Evolutionary conservation across 331 rosid genomes (phyloP), one percentile per base, ranked within the genome.

Genomic region (Erythrophleum ivorense): DNA sequence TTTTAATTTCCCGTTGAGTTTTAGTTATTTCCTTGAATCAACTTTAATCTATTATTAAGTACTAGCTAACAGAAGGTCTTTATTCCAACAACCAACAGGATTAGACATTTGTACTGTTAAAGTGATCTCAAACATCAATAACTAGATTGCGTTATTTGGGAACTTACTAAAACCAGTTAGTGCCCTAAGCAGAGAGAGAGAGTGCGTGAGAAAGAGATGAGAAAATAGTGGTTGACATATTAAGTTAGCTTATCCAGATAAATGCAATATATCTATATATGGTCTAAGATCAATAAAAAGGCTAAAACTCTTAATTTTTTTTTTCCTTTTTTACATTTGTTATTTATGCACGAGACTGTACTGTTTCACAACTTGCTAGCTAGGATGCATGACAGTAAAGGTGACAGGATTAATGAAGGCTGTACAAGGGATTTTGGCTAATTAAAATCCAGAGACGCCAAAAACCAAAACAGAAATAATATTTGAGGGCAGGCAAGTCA

Each of bases 61-160:
- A 77, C 80, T 76, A 9, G 53, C 4, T 41, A 3, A 9, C 18
- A 84, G 72, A 81, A 75, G 48, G 65, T 82, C 80, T 88, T 90
- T 92, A 82, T 88, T 88, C 83, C 88, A 92, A 92, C 95, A 87
- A 90, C 97, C 95, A 91, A 82, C 95, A 92, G 63, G 98, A 95
- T 95, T 91, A 86, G 92, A 90, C 88, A 41, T 86, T 92, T 90
- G 94, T 92, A 91, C 97, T 96, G 86, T 87, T 53, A 45, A 62
- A 74, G 66, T 78, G 75, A 76, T 84, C 78, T 78, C 83, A 71
- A 71, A 73, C 70, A 80, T 84, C 83, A 79, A 43, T 48, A 73
- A 18, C 54, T 82, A 84, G 41, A 69, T 86, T 79, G 85, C 80
- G 65, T 76, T 79, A 67, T 55, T 57, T 40, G 67, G 64, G 83